Conservation (phyloP, 2,329 filamentous ascomycete species). For the Alternaria triticina region DNA sequence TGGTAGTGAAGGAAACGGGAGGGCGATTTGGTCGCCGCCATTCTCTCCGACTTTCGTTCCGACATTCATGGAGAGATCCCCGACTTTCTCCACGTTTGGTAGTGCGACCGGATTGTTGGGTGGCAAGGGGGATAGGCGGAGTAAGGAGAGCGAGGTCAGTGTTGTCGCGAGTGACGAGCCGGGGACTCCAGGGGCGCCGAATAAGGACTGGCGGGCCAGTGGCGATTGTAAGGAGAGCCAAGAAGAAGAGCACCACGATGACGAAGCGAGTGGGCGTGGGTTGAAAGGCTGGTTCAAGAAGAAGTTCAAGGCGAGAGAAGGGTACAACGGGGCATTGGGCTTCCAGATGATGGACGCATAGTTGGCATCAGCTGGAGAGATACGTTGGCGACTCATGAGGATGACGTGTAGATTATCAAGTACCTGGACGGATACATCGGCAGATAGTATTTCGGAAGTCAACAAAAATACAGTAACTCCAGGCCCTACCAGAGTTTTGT, state of each 20-base stretch:
- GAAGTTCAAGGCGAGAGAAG: background rate
- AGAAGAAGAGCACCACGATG: background rate
- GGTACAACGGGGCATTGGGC: background rate
- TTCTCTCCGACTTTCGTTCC: background rate
- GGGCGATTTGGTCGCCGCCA: background rate
- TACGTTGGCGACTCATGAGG: background rate
- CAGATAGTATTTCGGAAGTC: too few species aligned
- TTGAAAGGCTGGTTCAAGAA: background rate
- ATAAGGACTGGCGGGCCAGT: background rate
- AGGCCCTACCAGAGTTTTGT: conserved; percentile 27
- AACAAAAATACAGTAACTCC: background rate
- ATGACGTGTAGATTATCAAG: background rate
- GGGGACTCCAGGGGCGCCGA: background rate
- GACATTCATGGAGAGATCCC: background rate
- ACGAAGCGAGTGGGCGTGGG: background rate
- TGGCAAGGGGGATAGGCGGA: background rate
- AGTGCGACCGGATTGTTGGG: background rate
- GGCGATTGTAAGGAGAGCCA: background rate
- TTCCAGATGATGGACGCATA: background rate
- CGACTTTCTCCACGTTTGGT: background rate
- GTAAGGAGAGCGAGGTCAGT: background rate
- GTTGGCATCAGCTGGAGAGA: background rate
- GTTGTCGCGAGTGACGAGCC: background rate
- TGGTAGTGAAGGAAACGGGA: background rate
- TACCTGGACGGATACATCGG: background rate